phyloP scores from a whole-genome alignment of 306 rosid species.

The Malus sylvestris region DNA sequence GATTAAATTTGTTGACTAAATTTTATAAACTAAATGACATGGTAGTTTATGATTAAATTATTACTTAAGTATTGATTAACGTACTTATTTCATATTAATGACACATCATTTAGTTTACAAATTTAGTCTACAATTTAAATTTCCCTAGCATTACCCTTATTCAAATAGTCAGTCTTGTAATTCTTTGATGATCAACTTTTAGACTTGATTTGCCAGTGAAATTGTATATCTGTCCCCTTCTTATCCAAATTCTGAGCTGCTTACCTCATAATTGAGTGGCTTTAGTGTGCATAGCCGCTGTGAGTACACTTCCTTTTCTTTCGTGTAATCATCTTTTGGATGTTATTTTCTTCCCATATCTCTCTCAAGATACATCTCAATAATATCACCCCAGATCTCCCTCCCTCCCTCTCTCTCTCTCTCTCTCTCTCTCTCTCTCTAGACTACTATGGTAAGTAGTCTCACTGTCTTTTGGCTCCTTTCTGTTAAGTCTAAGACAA shows the following conservation, averaged over 20 bases:
- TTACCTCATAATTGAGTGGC: conserved; percentile 63
- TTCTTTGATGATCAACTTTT: conserved; percentile 19
- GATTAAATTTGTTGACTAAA: too few relatives aligned
- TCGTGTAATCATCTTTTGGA: conserved; percentile 72
- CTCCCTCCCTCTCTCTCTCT: neutral
- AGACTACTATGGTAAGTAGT: conserved; percentile 15
- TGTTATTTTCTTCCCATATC: conserved; percentile 68
- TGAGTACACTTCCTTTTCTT: conserved; percentile 69
- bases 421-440: conserved; percentile 11
- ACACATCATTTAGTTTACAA: too few relatives aligned
- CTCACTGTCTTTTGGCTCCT: neutral
- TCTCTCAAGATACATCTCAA: conserved; percentile 78
- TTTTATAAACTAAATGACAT: too few relatives aligned
- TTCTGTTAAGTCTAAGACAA: conserved; percentile 26
- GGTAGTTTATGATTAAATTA: too few relatives aligned
- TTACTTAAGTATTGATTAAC: too few relatives aligned
- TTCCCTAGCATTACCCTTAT: neutral
- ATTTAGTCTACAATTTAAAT: too few relatives aligned
- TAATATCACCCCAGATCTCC: conserved; percentile 27
- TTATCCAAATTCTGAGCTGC: conserved; percentile 47
- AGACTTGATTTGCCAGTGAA: conserved; percentile 37
- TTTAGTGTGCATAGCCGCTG: conserved; percentile 50
- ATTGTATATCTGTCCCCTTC: conserved; percentile 22
- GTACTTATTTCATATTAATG: too few relatives aligned
- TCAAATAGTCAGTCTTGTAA: conserved; percentile 7